A percentile compares a stretch with the other conserved stretches of the same genome.
Evolutionary conservation across 345 rosid genomes (phyloP).

Genomic region (Erodium maritimum): DNA sequence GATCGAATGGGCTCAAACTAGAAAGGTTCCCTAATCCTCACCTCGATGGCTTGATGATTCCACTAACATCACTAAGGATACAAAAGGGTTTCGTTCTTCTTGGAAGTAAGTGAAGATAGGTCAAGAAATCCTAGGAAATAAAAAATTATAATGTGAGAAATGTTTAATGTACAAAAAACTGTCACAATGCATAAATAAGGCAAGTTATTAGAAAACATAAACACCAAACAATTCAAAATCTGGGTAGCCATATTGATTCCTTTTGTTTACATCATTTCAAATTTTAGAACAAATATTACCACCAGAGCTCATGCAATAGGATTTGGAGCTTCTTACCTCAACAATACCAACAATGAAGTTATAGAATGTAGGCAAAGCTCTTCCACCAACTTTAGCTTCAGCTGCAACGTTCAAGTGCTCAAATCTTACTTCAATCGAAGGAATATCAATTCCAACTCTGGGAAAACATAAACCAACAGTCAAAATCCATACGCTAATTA

Average conservation of each 20-base stretch:
- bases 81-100: conserved; percentile 40
- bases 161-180: no score
- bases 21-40: conserved; percentile 5
- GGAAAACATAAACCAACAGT: no score
- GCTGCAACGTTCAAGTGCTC: conserved; percentile 36
- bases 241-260: no score
- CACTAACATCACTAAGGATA: conserved; percentile 58
- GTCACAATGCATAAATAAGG: no score
- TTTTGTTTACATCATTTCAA: no score
- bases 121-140: conserved; percentile 13
- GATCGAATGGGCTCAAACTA: no score
- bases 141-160: no score
- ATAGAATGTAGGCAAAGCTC: conserved; percentile 32
- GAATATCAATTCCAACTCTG: conserved; percentile 44
- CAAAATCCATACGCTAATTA: no score
- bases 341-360: conserved; percentile 20
- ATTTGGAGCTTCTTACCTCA: conserved; percentile 23
- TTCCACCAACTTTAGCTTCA: conserved; percentile 30
- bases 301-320: no score
- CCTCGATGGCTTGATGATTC: conserved; percentile 73
- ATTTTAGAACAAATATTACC: no score
- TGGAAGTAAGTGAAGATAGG: conserved; percentile 22
- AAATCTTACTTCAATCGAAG: conserved; percentile 42
- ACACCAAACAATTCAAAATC: no score
- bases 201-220: no score